These are phyloP conservation scores for Polygonum maritimum DNA, from an alignment of 148 eudicot species.

Conservation along the genomic window DNA sequence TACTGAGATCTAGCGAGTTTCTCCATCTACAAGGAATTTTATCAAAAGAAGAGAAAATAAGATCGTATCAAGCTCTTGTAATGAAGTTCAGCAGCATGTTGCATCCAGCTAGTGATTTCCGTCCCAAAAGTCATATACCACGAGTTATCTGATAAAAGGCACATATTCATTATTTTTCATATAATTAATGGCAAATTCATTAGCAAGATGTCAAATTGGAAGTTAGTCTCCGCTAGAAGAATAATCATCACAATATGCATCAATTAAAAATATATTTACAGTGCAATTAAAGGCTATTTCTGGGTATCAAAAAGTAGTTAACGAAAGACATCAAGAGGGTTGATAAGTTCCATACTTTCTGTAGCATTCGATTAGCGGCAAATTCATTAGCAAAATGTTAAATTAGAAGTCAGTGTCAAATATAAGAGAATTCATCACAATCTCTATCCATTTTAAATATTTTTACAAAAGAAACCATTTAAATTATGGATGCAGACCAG, in stretches of 20 bases:
- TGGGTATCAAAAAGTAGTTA: too few relatives aligned
- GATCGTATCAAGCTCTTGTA: conserved; percentile 16
- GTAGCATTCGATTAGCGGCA: background rate
- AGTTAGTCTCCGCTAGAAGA: background rate
- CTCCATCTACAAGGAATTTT: conserved; percentile 66
- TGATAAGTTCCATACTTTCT: too few relatives aligned
- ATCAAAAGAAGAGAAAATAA: background rate
- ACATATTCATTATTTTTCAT: background rate
- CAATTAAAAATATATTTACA: background rate
- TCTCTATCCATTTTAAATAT: conserved; percentile 3
- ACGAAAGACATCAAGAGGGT: too few relatives aligned
- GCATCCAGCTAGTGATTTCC: background rate
- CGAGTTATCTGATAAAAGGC: background rate
- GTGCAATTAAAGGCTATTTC: too few relatives aligned
- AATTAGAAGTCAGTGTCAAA: background rate
- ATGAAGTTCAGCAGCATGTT: background rate
- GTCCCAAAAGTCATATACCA: background rate
- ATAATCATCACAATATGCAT: background rate
- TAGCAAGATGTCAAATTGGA: background rate
- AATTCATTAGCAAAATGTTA: background rate
- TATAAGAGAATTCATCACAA: conserved; percentile 1
- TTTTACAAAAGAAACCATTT: background rate
- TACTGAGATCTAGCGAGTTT: conserved; percentile 85
- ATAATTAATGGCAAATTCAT: background rate
- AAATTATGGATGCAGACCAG: background rate